A percentile compares a stretch with the other conserved stretches of the same genome.
Evolutionary conservation across 2,329 filamentous ascomycete genomes (phyloP).

Genomic region (Xylariaceae sp.): DNA sequence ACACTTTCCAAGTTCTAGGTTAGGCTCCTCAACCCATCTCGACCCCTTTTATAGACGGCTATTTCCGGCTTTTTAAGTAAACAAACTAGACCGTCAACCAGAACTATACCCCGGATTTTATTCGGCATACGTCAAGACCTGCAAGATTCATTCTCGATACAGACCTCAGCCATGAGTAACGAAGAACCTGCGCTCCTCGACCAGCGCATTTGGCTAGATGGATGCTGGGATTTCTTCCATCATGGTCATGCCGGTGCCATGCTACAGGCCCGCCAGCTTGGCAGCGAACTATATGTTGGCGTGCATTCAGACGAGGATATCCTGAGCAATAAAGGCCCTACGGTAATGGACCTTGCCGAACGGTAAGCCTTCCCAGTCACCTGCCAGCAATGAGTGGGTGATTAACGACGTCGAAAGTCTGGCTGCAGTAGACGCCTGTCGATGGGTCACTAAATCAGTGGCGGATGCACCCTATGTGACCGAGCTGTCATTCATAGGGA

Average conservation of each 20-base stretch:
- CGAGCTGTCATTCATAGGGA: constrained; percentile 85
- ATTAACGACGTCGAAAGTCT: constrained; percentile 52
- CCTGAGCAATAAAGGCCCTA: constrained; percentile 93
- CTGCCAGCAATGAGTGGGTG: neutral
- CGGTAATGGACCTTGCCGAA: constrained; percentile 92
- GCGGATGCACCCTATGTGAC: constrained; percentile 92
- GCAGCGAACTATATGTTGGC: constrained; percentile 83
- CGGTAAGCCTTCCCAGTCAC: constrained; percentile 49
- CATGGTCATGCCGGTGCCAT: constrained; percentile 97
- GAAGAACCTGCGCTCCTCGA: constrained; percentile 50
- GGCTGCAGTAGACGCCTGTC: constrained; percentile 88
- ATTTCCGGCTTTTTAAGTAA: too few species aligned
- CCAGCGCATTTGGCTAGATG: constrained; percentile 93
- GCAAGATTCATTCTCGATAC: too few species aligned
- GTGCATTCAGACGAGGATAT: constrained; percentile 96
- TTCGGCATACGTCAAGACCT: too few species aligned
- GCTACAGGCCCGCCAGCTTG: constrained; percentile 90
- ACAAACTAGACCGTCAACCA: too few species aligned
- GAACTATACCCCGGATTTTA: too few species aligned
- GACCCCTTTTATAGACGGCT: too few species aligned
- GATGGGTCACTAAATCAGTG: constrained; percentile 86
- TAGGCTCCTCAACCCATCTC: too few species aligned
- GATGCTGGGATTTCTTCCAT: constrained; percentile 99
- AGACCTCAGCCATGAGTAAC: constrained; percentile 6
- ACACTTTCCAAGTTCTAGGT: too few species aligned